Base-by-base conservation (phyloP, 1,139 yeast species). In the Pichia inconspicua region DNA sequence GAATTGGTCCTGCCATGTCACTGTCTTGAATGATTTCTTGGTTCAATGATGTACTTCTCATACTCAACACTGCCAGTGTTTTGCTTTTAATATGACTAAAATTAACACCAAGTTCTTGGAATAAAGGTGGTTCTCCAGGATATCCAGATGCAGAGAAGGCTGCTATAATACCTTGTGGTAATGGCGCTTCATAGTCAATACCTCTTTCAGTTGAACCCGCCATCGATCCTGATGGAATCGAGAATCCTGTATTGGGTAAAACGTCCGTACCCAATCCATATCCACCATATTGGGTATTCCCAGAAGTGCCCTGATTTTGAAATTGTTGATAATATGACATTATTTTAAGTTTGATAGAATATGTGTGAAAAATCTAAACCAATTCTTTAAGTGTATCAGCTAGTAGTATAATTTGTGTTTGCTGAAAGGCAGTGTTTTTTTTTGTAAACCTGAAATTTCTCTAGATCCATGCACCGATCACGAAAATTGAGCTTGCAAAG, bases 121-220 rank as follows among this genome's bases (percentile, higher is more conserved):
- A 71, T 47, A 92, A 70, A 1, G 97, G 92, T 0, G 96, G 94
- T 64, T 92, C 99, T 27, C 90, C 94, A 0, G 96, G 82, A 63
- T 92, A 92, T 0, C 99, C 98, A 0, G 86, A 75, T 0, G 97
- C 85, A 2, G 97, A 89, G 62, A 94, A 84, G 0, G 98, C 98
- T 5, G 96, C 95, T 19, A 94, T 67, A 45, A 89, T 63, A 0
- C 98, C 98, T 0, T 80, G 71, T 1, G 89, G 75, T 43, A 92
- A 71, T n/a, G 54, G 50, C 11, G 45, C 37, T 14, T 67, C 73
- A 4, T 79, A 80, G 15, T 61, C 78, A 11, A 55, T 42, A 31
- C 27, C 37, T 17, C 36, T 46, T 19, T 47, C 49, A 9, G 53
- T 44, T 25, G 50, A 49, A 3, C 57, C 49, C 2, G 61, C 60